These are phyloP conservation scores for Podaxis rugospora DNA, from an alignment of 768 basidiomycete species.

Conservation along the genomic window DNA sequence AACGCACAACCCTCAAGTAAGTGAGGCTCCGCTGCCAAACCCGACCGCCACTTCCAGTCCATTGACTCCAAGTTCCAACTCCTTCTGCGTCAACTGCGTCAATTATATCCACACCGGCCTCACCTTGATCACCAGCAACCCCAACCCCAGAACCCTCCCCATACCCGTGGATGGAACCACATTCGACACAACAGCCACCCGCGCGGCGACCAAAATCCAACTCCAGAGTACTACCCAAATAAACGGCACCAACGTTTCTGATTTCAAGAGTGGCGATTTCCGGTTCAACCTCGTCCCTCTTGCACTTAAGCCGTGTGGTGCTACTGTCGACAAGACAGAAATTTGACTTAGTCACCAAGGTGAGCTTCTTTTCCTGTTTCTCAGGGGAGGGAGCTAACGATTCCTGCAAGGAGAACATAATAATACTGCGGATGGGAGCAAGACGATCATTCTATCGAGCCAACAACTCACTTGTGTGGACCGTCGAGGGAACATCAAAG, in stretches of 20 bases:
- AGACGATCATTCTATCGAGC: constrained; percentile 17
- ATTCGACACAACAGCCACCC: neutral
- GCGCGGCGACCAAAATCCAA: neutral
- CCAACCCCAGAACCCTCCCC: neutral
- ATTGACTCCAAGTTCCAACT: too few relatives aligned
- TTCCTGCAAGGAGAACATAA: constrained; percentile 16
- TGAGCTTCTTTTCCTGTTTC: neutral
- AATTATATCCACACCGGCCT: too few relatives aligned
- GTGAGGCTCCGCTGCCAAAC: neutral
- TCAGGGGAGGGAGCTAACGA: neutral
- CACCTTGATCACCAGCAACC: neutral
- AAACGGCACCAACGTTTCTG: neutral
- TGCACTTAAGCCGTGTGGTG: constrained; percentile 17
- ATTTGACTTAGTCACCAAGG: constrained; percentile 20
- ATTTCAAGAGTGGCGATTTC: constrained; percentile 18
- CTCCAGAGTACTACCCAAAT: neutral
- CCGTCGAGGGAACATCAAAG: constrained; percentile 18
- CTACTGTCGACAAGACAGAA: constrained; percentile 15
- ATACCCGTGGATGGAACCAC: neutral
- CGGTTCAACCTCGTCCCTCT: constrained; percentile 20
- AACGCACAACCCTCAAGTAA: neutral
- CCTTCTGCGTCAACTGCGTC: too few relatives aligned
- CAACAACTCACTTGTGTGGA: constrained; percentile 21
- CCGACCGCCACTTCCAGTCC: neutral
- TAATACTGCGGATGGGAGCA: constrained; percentile 17